Base-by-base conservation (phyloP, 108 stramenopile species). In the Cyclotella cryptica region DNA sequence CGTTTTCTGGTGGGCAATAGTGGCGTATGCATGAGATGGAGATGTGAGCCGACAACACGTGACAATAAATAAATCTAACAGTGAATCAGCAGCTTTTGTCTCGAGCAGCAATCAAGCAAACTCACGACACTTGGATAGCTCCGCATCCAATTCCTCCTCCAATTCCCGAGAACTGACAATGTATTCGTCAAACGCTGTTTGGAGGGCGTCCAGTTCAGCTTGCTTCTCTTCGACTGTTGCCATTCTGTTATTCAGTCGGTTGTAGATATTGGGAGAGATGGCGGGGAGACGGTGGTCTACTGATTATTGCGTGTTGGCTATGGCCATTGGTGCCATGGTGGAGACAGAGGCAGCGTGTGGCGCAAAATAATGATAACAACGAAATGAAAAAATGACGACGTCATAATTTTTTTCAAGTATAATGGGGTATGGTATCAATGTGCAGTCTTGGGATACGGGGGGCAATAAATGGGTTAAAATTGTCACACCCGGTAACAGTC, bases 181-280 rank as follows among this genome's bases (percentile, higher is more conserved):
- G 80, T 94, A 96, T 68, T 96, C 95, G 82, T 96, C 95, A 73
- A 96, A 96, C 43, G 92, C 93, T 21, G 88, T 78, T 81, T 96
- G 95, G 67, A 96, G 80, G 42, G 93, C 90, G 41, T 91, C 89
- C 64, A 96, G 83, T 75, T 96, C 95, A 18, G 90, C 88, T 71
- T 93, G 93, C 42, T 92, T 90, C 65, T 92, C 95, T 46, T 85
- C 87, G 63, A 94, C 1, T 52, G 84, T 69, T 15, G 77, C 70
- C 83, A 78, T 83, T 51, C 9, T 49, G 3, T 49, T 49, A 49
- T n/a, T 49, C 3, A 13, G n/a, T 49, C 6, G 9, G 2, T n/a
- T 49, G 9, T 3, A 17, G 47, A 35, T 35, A 35, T 35, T 35
- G 35, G 35, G 35, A 35, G 35, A 35, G 35, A 35, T n/a, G 35